Evolutionary conservation across 768 basidiomycete species (phyloP).

Genomic region (Holtermanniella nyarrowii): DNA sequence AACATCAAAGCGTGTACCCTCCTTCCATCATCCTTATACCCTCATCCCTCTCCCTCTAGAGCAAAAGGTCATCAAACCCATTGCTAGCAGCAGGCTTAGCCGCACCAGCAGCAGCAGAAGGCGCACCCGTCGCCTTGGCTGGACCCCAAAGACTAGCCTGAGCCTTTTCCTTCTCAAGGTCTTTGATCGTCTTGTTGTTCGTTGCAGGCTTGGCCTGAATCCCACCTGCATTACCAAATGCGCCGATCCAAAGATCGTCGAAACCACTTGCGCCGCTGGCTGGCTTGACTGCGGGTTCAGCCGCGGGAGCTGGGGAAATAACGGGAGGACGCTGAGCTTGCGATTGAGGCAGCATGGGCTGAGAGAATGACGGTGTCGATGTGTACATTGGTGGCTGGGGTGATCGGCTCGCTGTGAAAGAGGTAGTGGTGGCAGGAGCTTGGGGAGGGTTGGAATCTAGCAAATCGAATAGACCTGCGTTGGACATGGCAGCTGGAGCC

Average conservation of each 20-base stretch:
- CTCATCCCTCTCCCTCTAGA: slow-evolving; percentile 5
- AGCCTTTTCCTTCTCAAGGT: slow-evolving; percentile 77
- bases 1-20: too few species aligned
- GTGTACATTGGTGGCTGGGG: slow-evolving; percentile 17
- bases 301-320: slow-evolving; percentile 6
- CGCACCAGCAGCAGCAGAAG: slow-evolving; percentile 3
- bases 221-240: slow-evolving; percentile 27
- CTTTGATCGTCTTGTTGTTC: slow-evolving; percentile 67
- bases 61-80: slow-evolving; percentile 16
- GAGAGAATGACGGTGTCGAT: slow-evolving; percentile 5
- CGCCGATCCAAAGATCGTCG: slow-evolving; percentile 54
- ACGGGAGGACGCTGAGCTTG: slow-evolving; percentile 38
- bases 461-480: slow-evolving; percentile 37
- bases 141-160: slow-evolving; percentile 69
- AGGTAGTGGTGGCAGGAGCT: slow-evolving; percentile 9
- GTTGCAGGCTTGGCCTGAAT: not conserved
- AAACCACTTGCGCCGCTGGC: slow-evolving; percentile 45
- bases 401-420: not conserved
- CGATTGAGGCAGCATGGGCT: slow-evolving; percentile 19
- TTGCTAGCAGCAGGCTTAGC: slow-evolving; percentile 6
- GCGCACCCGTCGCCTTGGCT: slow-evolving; percentile 1
- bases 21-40: too few species aligned
- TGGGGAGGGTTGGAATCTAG: slow-evolving; percentile 26
- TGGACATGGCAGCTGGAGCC: slow-evolving; percentile 8
- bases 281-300: slow-evolving; percentile 6